Base-by-base conservation (phyloP, 2,329 filamentous ascomycete genomes). In the Zymoseptoria pseudotritici region DNA sequence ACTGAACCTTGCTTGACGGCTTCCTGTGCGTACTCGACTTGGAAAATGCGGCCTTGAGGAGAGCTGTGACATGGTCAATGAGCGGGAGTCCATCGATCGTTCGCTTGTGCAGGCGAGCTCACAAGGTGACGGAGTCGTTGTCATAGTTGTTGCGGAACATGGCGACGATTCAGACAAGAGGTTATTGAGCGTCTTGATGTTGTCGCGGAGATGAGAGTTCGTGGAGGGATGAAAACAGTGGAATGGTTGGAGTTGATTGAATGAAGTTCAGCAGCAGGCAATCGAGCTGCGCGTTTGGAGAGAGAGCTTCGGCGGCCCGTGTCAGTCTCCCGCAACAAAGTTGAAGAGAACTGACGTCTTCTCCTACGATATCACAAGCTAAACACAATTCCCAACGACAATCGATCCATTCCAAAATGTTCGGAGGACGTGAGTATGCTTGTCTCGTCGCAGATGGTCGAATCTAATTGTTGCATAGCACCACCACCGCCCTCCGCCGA, bases 111-210 rank as follows among this genome's bases (percentile, higher is more conserved):
- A 29, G 49, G 42, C 60, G 60, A 50, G 79, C 87, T 79, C 83
- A 96, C 91, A 97, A 99, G 80, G 94, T 99, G 80, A 97, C 92
- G 65, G 93, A 96, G 79, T 99, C 94, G 86, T 99, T 99, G 82
- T 99, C 94, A 84, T 99, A 99, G 80, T 97, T 97, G 84, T 99
- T 99, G 80, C 94, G 86, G 82, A 99, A 99, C 94, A 99, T 86
- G 83, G 67, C 63, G 61, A 22, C 54, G 53, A 52, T 50, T n/a
- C 36, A 55, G 50, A 57, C 49, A 46, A 58, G 55, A 59, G 9
- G 29, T 46, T 20, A 49, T 29, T 31, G 42, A 54, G 52, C 19
- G 22, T 26, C 53, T 26, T 29, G 22, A 17, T 36, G 22, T 29
- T 20, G 53, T 36, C 19, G 24, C 53, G 6, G 53, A 11, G 24